A percentile compares a stretch with the other conserved stretches of the same genome.
These are phyloP conservation scores for Austroboletus eburneus DNA, from an alignment of 768 basidiomycete species.

Conservation along the genomic window DNA sequence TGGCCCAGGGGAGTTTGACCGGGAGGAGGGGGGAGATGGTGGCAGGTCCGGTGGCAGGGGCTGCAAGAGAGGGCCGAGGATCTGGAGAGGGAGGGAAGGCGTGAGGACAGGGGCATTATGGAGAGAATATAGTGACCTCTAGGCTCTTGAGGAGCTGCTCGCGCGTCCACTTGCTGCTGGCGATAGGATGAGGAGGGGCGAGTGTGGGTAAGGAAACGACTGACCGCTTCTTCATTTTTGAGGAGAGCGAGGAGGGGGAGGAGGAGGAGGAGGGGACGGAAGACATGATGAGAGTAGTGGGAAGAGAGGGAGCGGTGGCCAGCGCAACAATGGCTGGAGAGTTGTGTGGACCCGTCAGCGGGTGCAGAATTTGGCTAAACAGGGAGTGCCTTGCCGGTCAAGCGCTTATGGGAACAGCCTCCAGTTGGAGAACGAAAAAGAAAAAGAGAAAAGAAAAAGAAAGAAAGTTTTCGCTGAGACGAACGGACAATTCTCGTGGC, in stretches of 20 bases:
- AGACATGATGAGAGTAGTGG: constrained; percentile 37
- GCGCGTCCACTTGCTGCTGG: constrained; percentile 30
- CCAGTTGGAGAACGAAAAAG: not conserved
- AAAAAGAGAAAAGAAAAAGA: no score
- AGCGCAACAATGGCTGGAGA: constrained; percentile 41
- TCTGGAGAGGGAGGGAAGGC: constrained; percentile 25
- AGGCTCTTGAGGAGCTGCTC: constrained; percentile 39
- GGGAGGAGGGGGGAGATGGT: constrained; percentile 43
- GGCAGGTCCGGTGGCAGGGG: constrained; percentile 44
- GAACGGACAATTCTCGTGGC: constrained; percentile 5
- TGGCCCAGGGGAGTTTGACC: constrained; percentile 38
- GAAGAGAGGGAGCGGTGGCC: constrained; percentile 36
- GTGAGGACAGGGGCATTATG: constrained; percentile 15
- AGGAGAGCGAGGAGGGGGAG: constrained; percentile 17
- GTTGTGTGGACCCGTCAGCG: constrained; percentile 29
- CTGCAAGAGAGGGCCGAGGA: constrained; percentile 36
- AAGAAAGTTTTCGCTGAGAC: not conserved
- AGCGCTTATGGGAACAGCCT: constrained; percentile 29
- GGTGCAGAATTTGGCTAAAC: constrained; percentile 33
- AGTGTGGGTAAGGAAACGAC: constrained; percentile 11
- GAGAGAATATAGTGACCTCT: constrained; percentile 30
- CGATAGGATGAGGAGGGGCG: constrained; percentile 26
- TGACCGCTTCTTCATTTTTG: constrained; percentile 34
- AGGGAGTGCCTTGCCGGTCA: constrained; percentile 35
- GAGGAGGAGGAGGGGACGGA: constrained; percentile 27